These are phyloP conservation scores for Xanthoconium purpureum DNA, from an alignment of 768 basidiomycete species.

Conservation along the genomic window DNA sequence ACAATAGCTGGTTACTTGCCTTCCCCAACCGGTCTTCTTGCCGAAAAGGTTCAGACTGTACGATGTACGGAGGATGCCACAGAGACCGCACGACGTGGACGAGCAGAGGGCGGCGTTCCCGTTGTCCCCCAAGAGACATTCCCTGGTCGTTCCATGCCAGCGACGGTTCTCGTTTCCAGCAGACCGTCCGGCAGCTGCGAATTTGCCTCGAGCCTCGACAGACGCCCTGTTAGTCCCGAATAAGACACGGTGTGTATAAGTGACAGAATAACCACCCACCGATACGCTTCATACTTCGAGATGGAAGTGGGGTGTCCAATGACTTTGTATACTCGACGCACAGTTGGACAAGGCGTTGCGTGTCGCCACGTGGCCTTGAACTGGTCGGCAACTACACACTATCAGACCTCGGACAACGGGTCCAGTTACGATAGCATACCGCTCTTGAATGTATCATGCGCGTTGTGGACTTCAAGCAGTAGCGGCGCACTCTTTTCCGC, in stretches of 20 bases:
- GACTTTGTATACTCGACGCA: constrained; percentile 64
- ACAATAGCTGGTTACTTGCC: constrained; percentile 34
- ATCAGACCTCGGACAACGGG: not conserved
- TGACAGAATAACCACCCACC: constrained; percentile 34
- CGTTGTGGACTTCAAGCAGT: constrained; percentile 56
- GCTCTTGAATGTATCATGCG: constrained; percentile 62
- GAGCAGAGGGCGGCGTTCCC: constrained; percentile 51
- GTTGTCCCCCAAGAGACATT: constrained; percentile 62
- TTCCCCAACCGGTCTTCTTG: constrained; percentile 72
- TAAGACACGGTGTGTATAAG: not conserved
- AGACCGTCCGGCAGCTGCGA: constrained; percentile 49
- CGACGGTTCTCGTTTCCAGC: constrained; percentile 71
- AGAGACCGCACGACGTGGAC: constrained; percentile 58
- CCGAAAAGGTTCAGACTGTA: constrained; percentile 62
- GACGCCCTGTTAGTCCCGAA: constrained; percentile 36
- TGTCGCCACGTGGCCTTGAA: constrained; percentile 73
- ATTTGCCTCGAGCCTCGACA: constrained; percentile 61
- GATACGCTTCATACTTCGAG: constrained; percentile 58
- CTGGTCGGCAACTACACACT: constrained; percentile 53
- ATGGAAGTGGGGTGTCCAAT: constrained; percentile 46
- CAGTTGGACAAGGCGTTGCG: constrained; percentile 52
- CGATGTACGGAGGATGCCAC: constrained; percentile 61
- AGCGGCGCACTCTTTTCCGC: constrained; percentile 54
- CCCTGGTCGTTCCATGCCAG: constrained; percentile 70
- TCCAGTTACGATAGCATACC: constrained; percentile 38